Evolutionary conservation across 2,329 filamentous ascomycete species (phyloP), one percentile per base, ranked within the genome.

Genomic region (Endothia cerciana): DNA sequence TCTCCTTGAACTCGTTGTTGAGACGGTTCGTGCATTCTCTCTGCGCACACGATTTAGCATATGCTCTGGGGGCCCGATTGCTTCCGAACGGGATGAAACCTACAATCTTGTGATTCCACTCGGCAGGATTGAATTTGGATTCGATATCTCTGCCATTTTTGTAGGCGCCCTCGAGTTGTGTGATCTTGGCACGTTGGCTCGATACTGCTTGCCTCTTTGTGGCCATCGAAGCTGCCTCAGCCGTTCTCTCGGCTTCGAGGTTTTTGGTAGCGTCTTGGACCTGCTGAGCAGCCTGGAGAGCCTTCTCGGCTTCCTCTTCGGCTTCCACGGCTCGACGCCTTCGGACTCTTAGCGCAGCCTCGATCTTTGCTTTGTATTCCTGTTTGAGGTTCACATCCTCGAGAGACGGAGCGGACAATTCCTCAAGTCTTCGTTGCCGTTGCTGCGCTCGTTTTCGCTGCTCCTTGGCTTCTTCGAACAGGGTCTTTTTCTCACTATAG

Each of bases 81-180:
- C 2, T 36, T 25, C 40, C 43, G 28, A 22, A 3, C 25, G 17
- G 56, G 11, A 17, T 19, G 13, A 2, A 45, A 61, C 66, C 30
- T 51, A 68, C 90, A 76, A 93, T 89, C 69, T 86, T 86, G 62
- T 87, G 85, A 70, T 94, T 95, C 79, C 88, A 94, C 4, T 86
- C 86, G 5, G 83, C 80, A 11, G 87, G 77, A 73, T 95, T 88
- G 73, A 95, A 93, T 41, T 28, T 47, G 13, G 53, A 15, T 3
- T 63, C 28, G 6, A 89, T 84, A 0, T 84, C 80, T 0, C 90
- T 88, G 15, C 83, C 82, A 53, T 89, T 85, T 65, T 88, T 85
- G 69, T 88, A 77, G 67, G 86, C 83, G 5, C 84, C 87, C 73
- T 91, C 84, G n/a, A 94, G 78, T 7, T 80, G 79, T 2, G 83